phyloP scores from a whole-genome alignment of 192 early-diverging fungal genomes.

The Entomortierella beljakovae region DNA sequence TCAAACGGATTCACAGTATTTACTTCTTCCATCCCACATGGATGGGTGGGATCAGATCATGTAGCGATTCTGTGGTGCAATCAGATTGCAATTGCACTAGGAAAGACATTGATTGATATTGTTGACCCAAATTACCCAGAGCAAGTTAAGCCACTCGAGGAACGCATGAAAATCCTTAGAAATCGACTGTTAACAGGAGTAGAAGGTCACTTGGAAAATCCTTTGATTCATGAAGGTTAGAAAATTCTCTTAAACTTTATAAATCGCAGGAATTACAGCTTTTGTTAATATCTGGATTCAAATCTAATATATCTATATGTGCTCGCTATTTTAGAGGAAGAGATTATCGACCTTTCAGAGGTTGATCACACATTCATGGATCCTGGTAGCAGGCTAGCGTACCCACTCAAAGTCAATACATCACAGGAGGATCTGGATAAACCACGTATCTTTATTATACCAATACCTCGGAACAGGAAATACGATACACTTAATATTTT shows the following conservation, averaged over 20 bases:
- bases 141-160: conserved; percentile 71
- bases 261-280: background rate
- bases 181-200: conserved; percentile 68
- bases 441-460: conserved; percentile 54
- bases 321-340: conserved; percentile 8
- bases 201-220: conserved; percentile 37
- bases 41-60: conserved; percentile 93
- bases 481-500: conserved; percentile 59
- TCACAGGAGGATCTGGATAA: conserved; percentile 12
- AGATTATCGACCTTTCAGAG: conserved; percentile 11
- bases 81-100: conserved; percentile 81
- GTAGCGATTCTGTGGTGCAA: conserved; percentile 92
- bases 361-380: conserved; percentile 25
- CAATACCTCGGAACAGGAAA: conserved; percentile 32
- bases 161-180: conserved; percentile 75
- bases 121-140: conserved; percentile 70
- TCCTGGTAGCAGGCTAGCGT: conserved; percentile 1
- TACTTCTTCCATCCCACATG: conserved; percentile 81
- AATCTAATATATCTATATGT: no score
- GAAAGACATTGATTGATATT: conserved; percentile 67
- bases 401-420: conserved; percentile 13
- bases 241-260: background rate
- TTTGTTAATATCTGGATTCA: no score
- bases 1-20: conserved; percentile 82
- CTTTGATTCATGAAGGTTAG: conserved; percentile 7